These are phyloP conservation scores for Trametes cingulata DNA, from an alignment of 768 basidiomycete species.

Conservation along the genomic window DNA sequence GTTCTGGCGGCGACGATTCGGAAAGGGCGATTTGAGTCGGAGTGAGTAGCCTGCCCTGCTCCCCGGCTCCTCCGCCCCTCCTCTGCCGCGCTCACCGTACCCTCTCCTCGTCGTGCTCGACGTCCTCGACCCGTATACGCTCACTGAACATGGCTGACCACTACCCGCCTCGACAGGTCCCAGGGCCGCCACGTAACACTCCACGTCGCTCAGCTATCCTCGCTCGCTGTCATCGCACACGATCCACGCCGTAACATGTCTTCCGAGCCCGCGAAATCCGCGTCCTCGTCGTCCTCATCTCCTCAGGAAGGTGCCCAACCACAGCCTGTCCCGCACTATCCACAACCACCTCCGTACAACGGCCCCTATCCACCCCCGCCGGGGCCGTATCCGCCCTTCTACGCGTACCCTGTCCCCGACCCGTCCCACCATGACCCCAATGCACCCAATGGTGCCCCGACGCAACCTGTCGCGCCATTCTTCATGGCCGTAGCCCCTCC, in stretches of 20 bases:
- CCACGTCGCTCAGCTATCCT: neutral
- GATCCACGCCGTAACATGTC: conserved; percentile 22
- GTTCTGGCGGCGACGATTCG: conserved; percentile 36
- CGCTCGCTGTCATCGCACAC: neutral
- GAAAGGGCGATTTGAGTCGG: conserved; percentile 34
- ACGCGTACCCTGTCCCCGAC: conserved; percentile 31
- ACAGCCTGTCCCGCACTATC: conserved; percentile 18
- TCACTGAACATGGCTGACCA: conserved; percentile 10
- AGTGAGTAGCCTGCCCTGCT: conserved; percentile 28
- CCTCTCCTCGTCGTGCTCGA: neutral
- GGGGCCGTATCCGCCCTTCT: conserved; percentile 30
- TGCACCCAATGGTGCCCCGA: conserved; percentile 30
- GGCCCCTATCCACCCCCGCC: conserved; percentile 28
- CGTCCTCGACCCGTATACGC: neutral
- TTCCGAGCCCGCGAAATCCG: conserved; percentile 23
- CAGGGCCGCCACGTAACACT: neutral
- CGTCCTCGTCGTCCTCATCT: conserved; percentile 17
- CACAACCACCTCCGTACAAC: conserved; percentile 27
- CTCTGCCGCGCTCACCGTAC: neutral
- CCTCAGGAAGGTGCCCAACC: conserved; percentile 22
- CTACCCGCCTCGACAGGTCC: conserved; percentile 17
- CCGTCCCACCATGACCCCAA: conserved; percentile 35
- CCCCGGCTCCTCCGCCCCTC: conserved; percentile 29
- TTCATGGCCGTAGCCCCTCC: conserved; percentile 40
- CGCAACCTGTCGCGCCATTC: conserved; percentile 36